Percentiles rank a stretch among this genome's conserved stretches.
These are phyloP conservation scores for Eurotiales sp. DNA, from an alignment of 2,329 filamentous ascomycete species.

Conservation along the genomic window DNA sequence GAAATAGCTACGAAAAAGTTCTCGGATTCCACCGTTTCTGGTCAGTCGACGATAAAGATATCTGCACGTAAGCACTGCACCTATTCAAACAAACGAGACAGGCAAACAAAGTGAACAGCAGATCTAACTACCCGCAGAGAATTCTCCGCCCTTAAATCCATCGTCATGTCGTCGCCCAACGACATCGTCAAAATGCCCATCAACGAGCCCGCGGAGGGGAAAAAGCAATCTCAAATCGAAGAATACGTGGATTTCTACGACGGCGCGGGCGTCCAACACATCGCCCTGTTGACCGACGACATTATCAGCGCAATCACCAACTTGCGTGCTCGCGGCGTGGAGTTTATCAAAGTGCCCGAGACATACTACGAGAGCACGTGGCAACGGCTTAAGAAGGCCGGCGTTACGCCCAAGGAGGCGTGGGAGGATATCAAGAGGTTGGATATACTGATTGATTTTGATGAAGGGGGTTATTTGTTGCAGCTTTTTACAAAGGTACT, in stretches of 20 bases:
- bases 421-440: constrained; percentile 72
- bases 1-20: constrained; percentile 71
- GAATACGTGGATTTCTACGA: constrained; percentile 89
- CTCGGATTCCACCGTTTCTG: constrained; percentile 96
- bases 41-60: constrained; percentile 90
- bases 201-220: constrained; percentile 88
- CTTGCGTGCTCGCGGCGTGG: constrained; percentile 79
- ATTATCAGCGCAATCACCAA: constrained; percentile 75
- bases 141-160: constrained; percentile 80
- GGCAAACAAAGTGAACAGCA: constrained; percentile 2
- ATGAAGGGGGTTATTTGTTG: constrained; percentile 80
- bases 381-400: constrained; percentile 62
- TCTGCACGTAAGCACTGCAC: constrained; percentile 58
- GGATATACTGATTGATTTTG: constrained; percentile 92
- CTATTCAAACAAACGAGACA: background rate
- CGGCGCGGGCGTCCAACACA: constrained; percentile 88
- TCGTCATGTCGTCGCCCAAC: constrained; percentile 86
- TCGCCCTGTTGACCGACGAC: constrained; percentile 76
- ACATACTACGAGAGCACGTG: constrained; percentile 82
- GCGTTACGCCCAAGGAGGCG: constrained; percentile 66
- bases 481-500: constrained; percentile 67
- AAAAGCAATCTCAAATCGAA: constrained; percentile 91
- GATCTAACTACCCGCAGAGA: too few relatives aligned
- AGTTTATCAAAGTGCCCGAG: constrained; percentile 86
- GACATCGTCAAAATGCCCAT: constrained; percentile 96